Evolutionary conservation across 495 filamentous ascomycete genomes (phyloP), one percentile per base, ranked within the genome.

Genomic region (Talaromyces borbonicus): DNA sequence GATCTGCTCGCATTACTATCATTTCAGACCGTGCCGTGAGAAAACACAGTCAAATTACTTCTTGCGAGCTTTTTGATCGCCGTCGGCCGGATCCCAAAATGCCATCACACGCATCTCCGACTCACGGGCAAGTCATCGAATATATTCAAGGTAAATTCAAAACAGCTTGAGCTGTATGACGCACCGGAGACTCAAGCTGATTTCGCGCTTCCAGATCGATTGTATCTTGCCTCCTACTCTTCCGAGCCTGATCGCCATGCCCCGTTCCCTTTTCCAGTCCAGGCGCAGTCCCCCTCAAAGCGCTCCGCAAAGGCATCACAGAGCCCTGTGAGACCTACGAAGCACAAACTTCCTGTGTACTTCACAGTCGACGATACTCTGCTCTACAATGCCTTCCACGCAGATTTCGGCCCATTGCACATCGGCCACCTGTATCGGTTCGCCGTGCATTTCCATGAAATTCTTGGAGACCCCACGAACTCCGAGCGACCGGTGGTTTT

Each of bases 361-460:
- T 99, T 99, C 65, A 89, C 89, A 3, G 79, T 97, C 48, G 93
- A 99, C 57, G 85, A 95, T 56, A 81, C 72, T 24, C 77, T 99
- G 11, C 74, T 95, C 19, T 99, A 99, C 72, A 97, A 99, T 59
- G 87, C 90, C 6, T 99, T 99, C 69, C 89, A 96, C 63, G 90
- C 90, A 48, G 92, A 99, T 63, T 99, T 99, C 62, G 92, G 92
- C 49, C 92, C 92, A 53, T 72, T 97, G 18, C 93, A 99, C 67
- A 93, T 97, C 43, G 92, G 93, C 4, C 92, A 99, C 56, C 69
- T 97, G 22, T 97, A 99, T 69, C 77, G 92, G 27, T 99, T 97
- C 65, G 89, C 93, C 1, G 79, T 96, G 24, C 77, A 87, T 33
- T 85, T 99, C 59, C 93, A 99, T 57, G 90, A 96, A 57, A 85